A percentile compares a stretch with the other conserved stretches of the same genome.
Evolutionary conservation across 2,329 filamentous ascomycete genomes (phyloP).

Genomic region (Monilinia laxa): DNA sequence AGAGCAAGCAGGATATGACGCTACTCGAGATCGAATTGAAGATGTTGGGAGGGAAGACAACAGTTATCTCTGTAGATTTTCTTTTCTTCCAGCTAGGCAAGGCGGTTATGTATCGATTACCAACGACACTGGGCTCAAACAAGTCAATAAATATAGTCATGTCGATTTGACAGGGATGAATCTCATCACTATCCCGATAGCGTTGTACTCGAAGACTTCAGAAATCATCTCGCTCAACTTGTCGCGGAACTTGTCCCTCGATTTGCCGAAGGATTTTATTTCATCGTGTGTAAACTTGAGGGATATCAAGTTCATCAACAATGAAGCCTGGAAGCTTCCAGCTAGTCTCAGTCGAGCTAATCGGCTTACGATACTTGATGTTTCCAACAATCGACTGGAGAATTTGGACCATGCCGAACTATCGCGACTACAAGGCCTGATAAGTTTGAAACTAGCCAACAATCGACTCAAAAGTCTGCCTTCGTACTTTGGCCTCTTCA

Average conservation of each 20-base stretch:
- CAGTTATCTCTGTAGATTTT: constrained; percentile 93
- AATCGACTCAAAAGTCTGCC: constrained; percentile 82
- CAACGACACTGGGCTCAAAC: constrained; percentile 78
- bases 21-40: constrained; percentile 75
- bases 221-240: constrained; percentile 96
- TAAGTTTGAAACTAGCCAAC: constrained; percentile 91
- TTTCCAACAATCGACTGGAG: constrained; percentile 91
- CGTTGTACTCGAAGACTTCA: constrained; percentile 82
- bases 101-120: constrained; percentile 72
- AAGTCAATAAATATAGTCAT: constrained; percentile 87
- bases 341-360: constrained; percentile 78
- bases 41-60: constrained; percentile 96
- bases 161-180: constrained; percentile 89
- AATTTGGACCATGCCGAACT: constrained; percentile 83
- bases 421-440: constrained; percentile 68
- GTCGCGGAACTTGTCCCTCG: constrained; percentile 85
- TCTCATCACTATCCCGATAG: constrained; percentile 91
- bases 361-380: constrained; percentile 82
- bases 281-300: constrained; percentile 87
- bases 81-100: constrained; percentile 87
- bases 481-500: constrained; percentile 78
- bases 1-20: constrained; percentile 87
- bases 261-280: constrained; percentile 94
- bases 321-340: constrained; percentile 84
- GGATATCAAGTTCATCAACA: constrained; percentile 94